A percentile compares a stretch with the other conserved stretches of the same genome.
These are phyloP conservation scores for Actinomortierella wolfii DNA, from an alignment of 371 early-diverging fungal genomes.

Conservation along the genomic window DNA sequence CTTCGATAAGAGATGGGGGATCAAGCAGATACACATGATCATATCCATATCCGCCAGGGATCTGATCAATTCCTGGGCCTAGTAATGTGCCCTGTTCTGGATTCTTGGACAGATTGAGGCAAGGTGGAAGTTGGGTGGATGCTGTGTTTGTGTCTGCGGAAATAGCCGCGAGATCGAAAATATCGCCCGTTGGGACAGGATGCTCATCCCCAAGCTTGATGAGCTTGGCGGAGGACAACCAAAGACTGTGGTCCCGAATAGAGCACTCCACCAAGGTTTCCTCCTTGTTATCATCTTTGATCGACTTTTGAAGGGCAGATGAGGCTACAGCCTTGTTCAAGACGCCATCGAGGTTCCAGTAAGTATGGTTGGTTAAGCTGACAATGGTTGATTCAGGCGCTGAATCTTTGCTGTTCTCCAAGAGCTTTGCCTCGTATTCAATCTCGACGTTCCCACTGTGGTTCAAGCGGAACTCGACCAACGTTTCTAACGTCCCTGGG, in stretches of 20 bases:
- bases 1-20: not conserved
- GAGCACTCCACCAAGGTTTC: conserved; percentile 1
- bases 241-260: conserved; percentile 22
- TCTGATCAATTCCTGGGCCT: conserved; percentile 20
- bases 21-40: conserved; percentile 32
- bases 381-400: conserved; percentile 13
- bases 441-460: conserved; percentile 11
- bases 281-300: no score
- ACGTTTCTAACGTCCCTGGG: conserved; percentile 27
- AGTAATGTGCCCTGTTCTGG: conserved; percentile 1
- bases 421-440: conserved; percentile 24
- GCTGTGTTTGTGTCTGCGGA: not conserved
- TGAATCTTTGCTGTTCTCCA: not conserved
- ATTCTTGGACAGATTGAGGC: not conserved
- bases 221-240: conserved; percentile 15
- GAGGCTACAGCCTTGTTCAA: conserved; percentile 6
- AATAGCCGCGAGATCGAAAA: conserved; percentile 9
- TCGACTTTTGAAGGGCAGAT: no score
- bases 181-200: conserved; percentile 29
- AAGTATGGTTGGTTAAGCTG: conserved; percentile 34
- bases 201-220: conserved; percentile 23
- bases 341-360: conserved; percentile 43
- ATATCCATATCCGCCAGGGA: conserved; percentile 41
- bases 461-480: conserved; percentile 19
- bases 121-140: not conserved